Base-by-base conservation (phyloP, 2,329 filamentous ascomycete species). In the Colletotrichum endophyticum region DNA sequence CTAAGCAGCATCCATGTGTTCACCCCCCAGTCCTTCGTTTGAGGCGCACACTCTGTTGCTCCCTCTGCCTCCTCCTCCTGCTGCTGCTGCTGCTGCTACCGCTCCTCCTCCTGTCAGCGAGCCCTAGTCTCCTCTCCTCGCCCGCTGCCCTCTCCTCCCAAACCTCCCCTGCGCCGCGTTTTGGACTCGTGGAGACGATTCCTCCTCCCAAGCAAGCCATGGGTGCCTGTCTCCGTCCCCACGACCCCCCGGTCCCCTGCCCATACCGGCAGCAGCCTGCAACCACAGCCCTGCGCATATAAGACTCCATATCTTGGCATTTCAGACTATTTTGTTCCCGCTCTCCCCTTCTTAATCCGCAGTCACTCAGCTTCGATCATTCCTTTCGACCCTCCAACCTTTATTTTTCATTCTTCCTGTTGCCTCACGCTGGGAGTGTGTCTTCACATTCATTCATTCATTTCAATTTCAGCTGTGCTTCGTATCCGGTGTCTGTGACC, bases 361-460 rank as follows among this genome's bases (percentile, higher is more conserved):
- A 61, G 44, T 32, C 44, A 61, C 49, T 44, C 73, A 73, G 70
- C 77, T 80, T 80, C 77, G 77, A 80, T 81, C 82, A 79, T 81
- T 81, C 80, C 76, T 81, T 77, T 72, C 80, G 70, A 70, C 70
- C 75, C 81, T 78, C 76, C 70, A 78, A 61, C 32, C 72, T 76
- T 70, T 70, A 76, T 78, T 77, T 78, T 79, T 78, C 78, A 76
- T 76, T 80, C 77, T 79, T 78, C 75, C 72, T 76, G 67, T 79
- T 75, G 84, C 81, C 83, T 85, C 80, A 85, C 84, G 87, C 86
- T 88, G 87, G 86, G 88, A 86, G 86, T 89, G 85, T 88, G 83
- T 85, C 82, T 88, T 87, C 87, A 86, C 87, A 87, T 89, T 88
- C 87, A 85, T 87, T 86, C 82, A 84, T 84, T 84, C 82, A 76